These are phyloP conservation scores for Inonotus obliquus DNA, from an alignment of 1,284 basidiomycete species.

Conservation along the genomic window DNA sequence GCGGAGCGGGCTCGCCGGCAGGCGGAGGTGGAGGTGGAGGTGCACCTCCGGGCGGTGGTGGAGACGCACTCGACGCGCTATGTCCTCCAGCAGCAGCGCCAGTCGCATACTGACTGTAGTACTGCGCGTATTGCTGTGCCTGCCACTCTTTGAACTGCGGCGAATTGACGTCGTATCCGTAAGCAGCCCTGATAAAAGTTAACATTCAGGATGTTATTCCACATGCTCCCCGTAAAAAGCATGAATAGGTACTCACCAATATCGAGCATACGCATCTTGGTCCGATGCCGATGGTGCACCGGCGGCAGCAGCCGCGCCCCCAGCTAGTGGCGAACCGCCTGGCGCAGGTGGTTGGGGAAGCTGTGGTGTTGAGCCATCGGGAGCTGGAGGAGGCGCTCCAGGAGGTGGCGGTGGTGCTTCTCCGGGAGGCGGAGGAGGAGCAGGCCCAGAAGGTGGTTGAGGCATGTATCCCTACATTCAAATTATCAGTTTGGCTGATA, in stretches of 20 bases:
- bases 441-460: constrained; percentile 52
- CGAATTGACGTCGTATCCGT: constrained; percentile 86
- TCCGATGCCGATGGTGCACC: constrained; percentile 47
- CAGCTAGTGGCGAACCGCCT: constrained; percentile 27
- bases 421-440: constrained; percentile 54
- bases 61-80: constrained; percentile 3
- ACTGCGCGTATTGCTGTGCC: constrained; percentile 64
- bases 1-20: constrained; percentile 13
- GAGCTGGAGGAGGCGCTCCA: constrained; percentile 32
- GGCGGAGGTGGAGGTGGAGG: constrained; percentile 15
- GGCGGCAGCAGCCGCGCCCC: constrained; percentile 29
- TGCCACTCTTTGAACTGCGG: constrained; percentile 78
- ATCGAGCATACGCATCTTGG: constrained; percentile 60
- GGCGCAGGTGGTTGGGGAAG: constrained; percentile 30
- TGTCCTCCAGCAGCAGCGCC: constrained; percentile 7
- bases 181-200: constrained; percentile 59
- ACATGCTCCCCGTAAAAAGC: not conserved
- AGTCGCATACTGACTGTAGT: constrained; percentile 49
- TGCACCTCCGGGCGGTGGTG: constrained; percentile 10
- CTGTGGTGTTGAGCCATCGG: constrained; percentile 27
- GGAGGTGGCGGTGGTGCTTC: constrained; percentile 38
- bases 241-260: constrained; percentile 49
- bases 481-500: constrained; percentile 20
- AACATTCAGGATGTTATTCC: constrained; percentile 1
- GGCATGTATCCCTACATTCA: constrained; percentile 52